Evolutionary conservation across 106 monocot species (phyloP).

Genomic region (Alisma plantagoaquatica): DNA sequence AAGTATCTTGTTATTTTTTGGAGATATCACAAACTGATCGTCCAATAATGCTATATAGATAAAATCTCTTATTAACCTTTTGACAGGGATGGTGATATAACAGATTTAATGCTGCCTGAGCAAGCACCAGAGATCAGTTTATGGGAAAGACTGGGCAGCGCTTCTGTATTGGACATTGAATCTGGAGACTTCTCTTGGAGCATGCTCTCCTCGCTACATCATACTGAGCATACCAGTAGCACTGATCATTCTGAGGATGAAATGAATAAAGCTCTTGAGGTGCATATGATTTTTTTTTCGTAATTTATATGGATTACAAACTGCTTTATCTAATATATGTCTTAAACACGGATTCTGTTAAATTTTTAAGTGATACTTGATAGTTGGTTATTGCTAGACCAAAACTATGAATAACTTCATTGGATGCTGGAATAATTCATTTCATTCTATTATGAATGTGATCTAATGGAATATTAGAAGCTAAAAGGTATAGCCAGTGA

Average conservation of each 20-base stretch:
- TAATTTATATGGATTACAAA: background rate
- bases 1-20: too few relatives aligned
- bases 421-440: too few relatives aligned
- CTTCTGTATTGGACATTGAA: slow-evolving; percentile 61
- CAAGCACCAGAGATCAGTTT: slow-evolving; percentile 53
- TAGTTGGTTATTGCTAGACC: too few relatives aligned
- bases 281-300: slow-evolving; percentile 5
- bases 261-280: slow-evolving; percentile 74
- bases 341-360: too few relatives aligned
- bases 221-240: slow-evolving; percentile 72
- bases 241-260: slow-evolving; percentile 86
- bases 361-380: too few relatives aligned
- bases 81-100: slow-evolving; percentile 13
- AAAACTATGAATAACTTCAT: too few relatives aligned
- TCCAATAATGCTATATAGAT: background rate
- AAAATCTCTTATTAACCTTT: slow-evolving; percentile 22
- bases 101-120: slow-evolving; percentile 5
- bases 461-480: too few relatives aligned
- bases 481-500: too few relatives aligned
- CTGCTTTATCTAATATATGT: too few relatives aligned
- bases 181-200: slow-evolving; percentile 64
- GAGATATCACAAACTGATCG: too few relatives aligned
- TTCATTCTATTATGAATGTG: too few relatives aligned
- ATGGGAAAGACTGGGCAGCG: slow-evolving; percentile 83
- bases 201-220: slow-evolving; percentile 69